phyloP scores from a whole-genome alignment of 2,329 filamentous ascomycete species.

The Zasmidium angulare region DNA sequence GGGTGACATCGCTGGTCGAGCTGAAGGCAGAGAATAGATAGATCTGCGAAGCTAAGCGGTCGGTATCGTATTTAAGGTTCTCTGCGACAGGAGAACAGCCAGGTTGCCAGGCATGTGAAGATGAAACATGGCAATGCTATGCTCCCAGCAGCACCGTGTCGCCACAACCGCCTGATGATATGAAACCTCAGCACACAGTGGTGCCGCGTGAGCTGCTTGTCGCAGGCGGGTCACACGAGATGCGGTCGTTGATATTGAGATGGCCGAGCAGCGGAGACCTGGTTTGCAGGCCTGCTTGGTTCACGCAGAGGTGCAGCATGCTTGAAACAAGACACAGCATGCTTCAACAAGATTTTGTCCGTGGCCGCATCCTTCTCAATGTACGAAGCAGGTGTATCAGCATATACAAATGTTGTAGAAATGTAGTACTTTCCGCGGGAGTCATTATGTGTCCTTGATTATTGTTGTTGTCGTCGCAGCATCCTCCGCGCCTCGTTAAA shows the following conservation, averaged over 20 bases:
- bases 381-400: background rate
- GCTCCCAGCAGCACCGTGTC: background rate
- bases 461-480: no score
- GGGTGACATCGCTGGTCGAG: background rate
- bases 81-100: background rate
- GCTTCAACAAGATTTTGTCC: constrained; percentile 1
- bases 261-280: background rate
- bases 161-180: background rate
- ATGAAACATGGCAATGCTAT: background rate
- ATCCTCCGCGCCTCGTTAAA: background rate
- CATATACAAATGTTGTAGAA: background rate
- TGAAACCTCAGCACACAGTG: background rate
- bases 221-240: background rate
- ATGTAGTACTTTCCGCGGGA: no score
- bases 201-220: background rate
- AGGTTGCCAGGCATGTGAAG: background rate
- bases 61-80: background rate
- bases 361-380: background rate
- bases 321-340: constrained; percentile 8
- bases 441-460: background rate
- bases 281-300: background rate
- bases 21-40: constrained; percentile 1
- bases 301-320: background rate
- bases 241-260: background rate
- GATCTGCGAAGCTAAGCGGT: constrained; percentile 8